A percentile compares a stretch with the other conserved stretches of the same genome.
phyloP scores from a whole-genome alignment of 306 rosid genomes.

The Canavalia ensiformis region DNA sequence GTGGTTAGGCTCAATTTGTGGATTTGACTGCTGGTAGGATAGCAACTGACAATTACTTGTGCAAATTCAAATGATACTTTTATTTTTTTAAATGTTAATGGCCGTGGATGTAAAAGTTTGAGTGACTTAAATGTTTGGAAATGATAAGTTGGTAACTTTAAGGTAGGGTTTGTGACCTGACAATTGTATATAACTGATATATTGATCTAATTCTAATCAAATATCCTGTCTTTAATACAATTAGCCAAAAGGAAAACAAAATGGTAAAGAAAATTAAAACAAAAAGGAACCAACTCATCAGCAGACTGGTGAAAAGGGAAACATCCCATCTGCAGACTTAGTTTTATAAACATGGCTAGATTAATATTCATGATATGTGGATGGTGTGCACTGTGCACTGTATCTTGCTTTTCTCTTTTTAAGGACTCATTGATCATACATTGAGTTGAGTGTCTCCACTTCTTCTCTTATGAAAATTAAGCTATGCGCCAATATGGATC shows the following conservation, averaged over 20 bases:
- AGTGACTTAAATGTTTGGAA: constrained; percentile 1
- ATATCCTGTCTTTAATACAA: background rate
- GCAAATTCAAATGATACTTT: too few species aligned
- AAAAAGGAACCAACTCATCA: background rate
- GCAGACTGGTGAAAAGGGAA: constrained; percentile 14
- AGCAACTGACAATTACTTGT: background rate
- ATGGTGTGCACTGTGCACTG: background rate
- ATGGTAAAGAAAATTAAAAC: constrained; percentile 4
- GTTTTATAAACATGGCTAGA: constrained; percentile 17
- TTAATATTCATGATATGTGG: background rate
- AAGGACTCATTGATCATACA: background rate
- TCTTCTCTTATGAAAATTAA: constrained; percentile 14
- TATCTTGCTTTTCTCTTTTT: background rate
- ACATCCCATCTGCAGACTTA: constrained; percentile 1
- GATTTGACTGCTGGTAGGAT: background rate
- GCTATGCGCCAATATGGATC: constrained; percentile 22
- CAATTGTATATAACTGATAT: background rate
- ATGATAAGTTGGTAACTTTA: background rate
- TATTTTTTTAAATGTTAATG: too few species aligned
- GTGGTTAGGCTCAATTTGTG: background rate
- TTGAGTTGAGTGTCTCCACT: background rate
- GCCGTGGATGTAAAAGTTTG: too few species aligned
- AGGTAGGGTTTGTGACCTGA: constrained; percentile 1
- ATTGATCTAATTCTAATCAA: background rate
- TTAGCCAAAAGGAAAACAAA: background rate